Evolutionary conservation across 1,139 yeast species (phyloP), one percentile per base, ranked within the genome.

Genomic region (Taiozyma sp.): DNA sequence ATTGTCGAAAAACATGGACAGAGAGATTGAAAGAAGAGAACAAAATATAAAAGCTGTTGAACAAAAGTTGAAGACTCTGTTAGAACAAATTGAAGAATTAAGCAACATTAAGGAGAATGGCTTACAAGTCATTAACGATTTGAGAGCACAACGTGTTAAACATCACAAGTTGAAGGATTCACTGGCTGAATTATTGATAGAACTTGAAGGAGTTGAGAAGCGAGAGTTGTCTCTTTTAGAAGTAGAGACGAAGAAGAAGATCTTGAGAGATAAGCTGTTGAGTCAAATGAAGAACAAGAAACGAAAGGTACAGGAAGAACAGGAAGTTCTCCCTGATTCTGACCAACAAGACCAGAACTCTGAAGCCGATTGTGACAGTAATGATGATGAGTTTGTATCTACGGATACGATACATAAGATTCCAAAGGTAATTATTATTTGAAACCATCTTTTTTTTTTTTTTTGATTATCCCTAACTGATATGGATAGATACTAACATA

Each of bases 341-440:
- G 9, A 38, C 5, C 3, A 3, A 10, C 6, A 22, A 16, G 45
- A 44, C 24, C 44, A 45, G 24, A 34, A n/a, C 14, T 38, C 24
- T 13, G 32, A 34, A 19, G 30, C 8, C 9, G 10, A 29, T 10
- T n/a, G n/a, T 9, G 13, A 14, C 41, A 27, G 22, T 7, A 30
- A 30, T 29, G 32, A 43, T 8, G 24, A 44, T 27, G 43, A 22
- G 10, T 29, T 48, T 10, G 44, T 48, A 14, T 49, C 51, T 23
- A 46, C 47, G 42, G 57, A 55, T 22, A 55, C 55, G 3, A 53
- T 55, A 22, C 58, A 53, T 29, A 55, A 52, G 34, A 54, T 54
- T 6, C 50, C 57, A 45, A 55, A 54, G 56, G 58, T 55, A 55
- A 54, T 52, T 48, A 38, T 38, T 41, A 5, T 36, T 22, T 38